Evolutionary conservation across 148 eudicot species (phyloP), one percentile per base, ranked within the genome.

Genomic region (Heliamphora exappendiculata): DNA sequence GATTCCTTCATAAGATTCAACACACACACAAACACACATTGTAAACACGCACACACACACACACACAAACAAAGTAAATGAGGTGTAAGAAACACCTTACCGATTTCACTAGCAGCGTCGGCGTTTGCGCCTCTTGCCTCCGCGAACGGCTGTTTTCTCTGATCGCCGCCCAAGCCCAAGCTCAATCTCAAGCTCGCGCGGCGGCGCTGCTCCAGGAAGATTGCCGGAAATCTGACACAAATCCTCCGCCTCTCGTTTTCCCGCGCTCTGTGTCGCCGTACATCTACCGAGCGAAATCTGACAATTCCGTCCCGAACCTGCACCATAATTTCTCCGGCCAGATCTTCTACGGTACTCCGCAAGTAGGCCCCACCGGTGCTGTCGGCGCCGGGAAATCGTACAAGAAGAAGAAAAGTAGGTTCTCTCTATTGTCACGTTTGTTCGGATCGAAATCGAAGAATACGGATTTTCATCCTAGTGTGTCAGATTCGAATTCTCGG

Each of bases 51-150:
- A 68, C 34, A 70, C 8, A 57, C 17, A 75, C 17, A 74, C 5
- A 22, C 1, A 54, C 0, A 50, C 1, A 50, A 1, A 59, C 3
- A 31, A 24, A 39, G 49, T 70, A 81, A 54, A 94, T 92, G 97
- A 89, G 90, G 96, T 94, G 98, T 72, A 89, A 80, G 85, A 92
- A 88, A 37, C 98, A 94, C 81, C 42, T 82, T 0, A 60, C 79
- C 24, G 98, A 94, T 68, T 22, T 36, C 1, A 90, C 86, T 33
- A 87, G 96, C 84, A 45, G 29, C 62, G 77, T 84, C 74, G 98
- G 97, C 50, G 96, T 92, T 39, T 94, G 98, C 83, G 92, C 94
- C 19, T 66, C 97, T 47, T 94, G 98, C 68, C 93, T 94, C 80
- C 91, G 94, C 0, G 85, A 91, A 24, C 88, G 88, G 1, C 91